Evolutionary conservation across 768 basidiomycete species (phyloP).

Genomic region (Pleurotus djamor): DNA sequence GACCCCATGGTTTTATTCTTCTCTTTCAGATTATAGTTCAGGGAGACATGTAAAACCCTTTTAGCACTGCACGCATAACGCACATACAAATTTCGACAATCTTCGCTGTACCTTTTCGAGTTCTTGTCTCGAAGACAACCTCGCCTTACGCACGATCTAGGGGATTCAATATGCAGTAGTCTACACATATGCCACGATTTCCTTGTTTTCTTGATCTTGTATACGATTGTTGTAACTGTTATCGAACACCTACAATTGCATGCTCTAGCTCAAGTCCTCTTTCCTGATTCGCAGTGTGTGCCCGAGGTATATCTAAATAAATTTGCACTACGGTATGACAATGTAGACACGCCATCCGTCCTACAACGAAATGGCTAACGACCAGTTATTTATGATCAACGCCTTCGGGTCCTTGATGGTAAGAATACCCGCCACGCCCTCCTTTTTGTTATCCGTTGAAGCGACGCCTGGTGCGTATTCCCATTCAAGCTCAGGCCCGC

Average conservation of each 20-base stretch:
- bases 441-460: slow-evolving; percentile 54
- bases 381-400: slow-evolving; percentile 62
- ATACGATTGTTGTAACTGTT: too few species aligned
- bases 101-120: too few species aligned
- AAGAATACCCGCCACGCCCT: slow-evolving; percentile 66
- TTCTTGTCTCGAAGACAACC: not conserved
- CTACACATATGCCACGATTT: not conserved
- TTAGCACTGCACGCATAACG: not conserved
- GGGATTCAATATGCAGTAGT: not conserved
- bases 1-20: not conserved
- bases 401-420: slow-evolving; percentile 75
- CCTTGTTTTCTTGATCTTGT: not conserved
- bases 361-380: slow-evolving; percentile 34
- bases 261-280: not conserved
- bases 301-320: too few species aligned
- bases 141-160: not conserved
- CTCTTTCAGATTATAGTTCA: not conserved
- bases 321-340: too few species aligned
- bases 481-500: slow-evolving; percentile 59
- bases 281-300: too few species aligned
- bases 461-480: slow-evolving; percentile 60
- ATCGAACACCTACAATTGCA: too few species aligned
- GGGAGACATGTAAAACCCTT: not conserved
- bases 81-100: not conserved
- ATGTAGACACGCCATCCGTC: not conserved